Base-by-base conservation (phyloP, 331 rosid genomes). In the Quercus lobata region DNA sequence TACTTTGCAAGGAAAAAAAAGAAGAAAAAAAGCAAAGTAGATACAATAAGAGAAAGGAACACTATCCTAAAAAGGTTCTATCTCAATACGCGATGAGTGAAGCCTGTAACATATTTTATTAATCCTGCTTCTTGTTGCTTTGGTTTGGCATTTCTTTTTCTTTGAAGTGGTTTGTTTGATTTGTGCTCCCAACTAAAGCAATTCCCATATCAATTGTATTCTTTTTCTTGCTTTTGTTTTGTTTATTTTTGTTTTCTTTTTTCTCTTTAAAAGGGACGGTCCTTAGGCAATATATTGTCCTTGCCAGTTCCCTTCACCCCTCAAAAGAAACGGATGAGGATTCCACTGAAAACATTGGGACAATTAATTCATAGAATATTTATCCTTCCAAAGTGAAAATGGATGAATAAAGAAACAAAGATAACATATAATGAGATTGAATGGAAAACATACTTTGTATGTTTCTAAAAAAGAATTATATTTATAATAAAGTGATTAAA, bases 11-110 rank as follows among this genome's bases (percentile, higher is more conserved):
- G 74, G 54, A 81, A 65, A 75, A 85, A 75, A 85, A 69, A 77
- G 30, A 9, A 81, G 55, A 70, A 85, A 74, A 77, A 37, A 12
- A 52, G 79, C 57, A 49, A 63, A 73, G 66, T 27, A 2, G 55
- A 74, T 52, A 32, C 75, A 79, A 44, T 56, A 29, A 19, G 57
- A 79, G 78, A 78, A 78, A 80, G 78, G 84, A 81, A 65, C 85
- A 12, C 10, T 22, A 78, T 17, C 75, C 87, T 72, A 87, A 72
- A 84, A 86, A 82, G 76, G 80, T 71, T 80, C 68, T 79, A 76
- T 57, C 72, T 62, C 24, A 46, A 49, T 75, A 72, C 75, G 35
- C 55, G 41, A 63, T 60, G 78, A 69, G 49, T 73, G 46, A 24
- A 57, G 63, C 75, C 80, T 73, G 75, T 54, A 62, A 75, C 82